Base-by-base conservation (phyloP, 2,329 filamentous ascomycete species). In the Boeremia lycopersici region DNA sequence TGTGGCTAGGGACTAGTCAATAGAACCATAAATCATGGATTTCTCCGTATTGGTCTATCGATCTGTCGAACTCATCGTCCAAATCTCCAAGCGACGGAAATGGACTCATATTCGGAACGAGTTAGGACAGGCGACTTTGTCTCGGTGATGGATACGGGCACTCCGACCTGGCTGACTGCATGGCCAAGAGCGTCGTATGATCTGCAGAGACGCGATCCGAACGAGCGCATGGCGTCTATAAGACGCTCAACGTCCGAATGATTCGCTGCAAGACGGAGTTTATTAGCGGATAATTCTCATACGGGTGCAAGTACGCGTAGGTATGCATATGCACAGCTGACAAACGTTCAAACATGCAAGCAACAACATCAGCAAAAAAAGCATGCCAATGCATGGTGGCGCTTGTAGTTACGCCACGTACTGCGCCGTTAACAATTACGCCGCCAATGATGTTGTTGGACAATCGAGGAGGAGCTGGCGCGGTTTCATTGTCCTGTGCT, bases 131-230 rank as follows among this genome's bases (percentile, higher is more conserved):
- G 12, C 31, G 15, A 10, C 13, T 25, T 31, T 9, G 25, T 25
- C 34, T 29, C 11, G 13, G 9, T 19, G 28, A 53, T 5, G 10
- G n/a, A 19, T n/a, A 34, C 12, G 33, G 17, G 19, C 3, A n/a
- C 25, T 28, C 17, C 11, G 40, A 28, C 11, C 34, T 39, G 28
- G 36, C 33, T 6, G 29, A 10, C 30, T 46, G 29, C 40, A 45
- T 26, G n/a, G 25, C 35, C 41, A 46, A 23, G 23, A 45, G 45
- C 40, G 11, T 39, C 28, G 15, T 11, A 11, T 49, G 46, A 55
- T 55, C 35, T 55, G 51, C 51, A 41, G 29, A 45, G 15, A 36
- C 40, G 40, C 33, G 51, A 23, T 33, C 15, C 7, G n/a, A 43
- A 35, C 19, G 17, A 28, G 13, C 40, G 4, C 23, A 23, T 7